These are phyloP conservation scores for Acaromyces ingoldii DNA, from an alignment of 1,284 basidiomycete genomes.

Conservation along the genomic window DNA sequence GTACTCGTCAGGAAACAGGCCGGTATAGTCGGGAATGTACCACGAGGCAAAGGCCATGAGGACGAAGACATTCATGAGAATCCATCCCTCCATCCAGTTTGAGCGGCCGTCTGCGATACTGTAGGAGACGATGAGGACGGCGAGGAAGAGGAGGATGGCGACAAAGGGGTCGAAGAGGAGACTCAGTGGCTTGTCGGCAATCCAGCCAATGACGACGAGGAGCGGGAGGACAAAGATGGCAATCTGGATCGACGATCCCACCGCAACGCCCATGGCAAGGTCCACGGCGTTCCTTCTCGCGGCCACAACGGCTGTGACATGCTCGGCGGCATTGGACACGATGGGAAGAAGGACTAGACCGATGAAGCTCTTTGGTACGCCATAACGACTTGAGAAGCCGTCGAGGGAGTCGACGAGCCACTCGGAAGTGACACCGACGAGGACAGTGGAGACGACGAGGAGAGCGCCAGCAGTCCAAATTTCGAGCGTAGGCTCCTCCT, in stretches of 20 bases:
- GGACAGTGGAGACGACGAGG: slow-evolving; percentile 27
- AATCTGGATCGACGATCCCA: slow-evolving; percentile 43
- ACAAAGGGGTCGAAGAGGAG: slow-evolving; percentile 42
- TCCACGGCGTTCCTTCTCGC: slow-evolving; percentile 44
- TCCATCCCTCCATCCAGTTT: slow-evolving; percentile 36
- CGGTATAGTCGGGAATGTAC: slow-evolving; percentile 3
- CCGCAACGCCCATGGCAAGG: slow-evolving; percentile 34
- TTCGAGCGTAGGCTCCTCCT: slow-evolving; percentile 37
- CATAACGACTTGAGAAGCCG: slow-evolving; percentile 21
- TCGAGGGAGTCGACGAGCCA: slow-evolving; percentile 41
- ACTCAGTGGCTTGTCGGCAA: slow-evolving; percentile 32
- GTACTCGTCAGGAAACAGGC: slow-evolving; percentile 4
- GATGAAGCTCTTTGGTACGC: slow-evolving; percentile 33
- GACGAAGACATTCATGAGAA: slow-evolving; percentile 21
- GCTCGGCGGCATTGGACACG: slow-evolving; percentile 37
- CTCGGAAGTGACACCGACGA: slow-evolving; percentile 42
- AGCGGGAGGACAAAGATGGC: slow-evolving; percentile 41
- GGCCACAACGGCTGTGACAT: slow-evolving; percentile 35
- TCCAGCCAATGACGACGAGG: slow-evolving; percentile 42
- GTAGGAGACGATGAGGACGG: slow-evolving; percentile 36
- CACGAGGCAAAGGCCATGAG: slow-evolving; percentile 27
- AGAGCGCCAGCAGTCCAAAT: slow-evolving; percentile 23
- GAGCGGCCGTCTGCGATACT: slow-evolving; percentile 34
- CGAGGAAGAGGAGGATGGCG: slow-evolving; percentile 31
- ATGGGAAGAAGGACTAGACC: slow-evolving; percentile 39